These are phyloP conservation scores for Narthecium ossifragum DNA, from an alignment of 106 monocot species.

Conservation along the genomic window DNA sequence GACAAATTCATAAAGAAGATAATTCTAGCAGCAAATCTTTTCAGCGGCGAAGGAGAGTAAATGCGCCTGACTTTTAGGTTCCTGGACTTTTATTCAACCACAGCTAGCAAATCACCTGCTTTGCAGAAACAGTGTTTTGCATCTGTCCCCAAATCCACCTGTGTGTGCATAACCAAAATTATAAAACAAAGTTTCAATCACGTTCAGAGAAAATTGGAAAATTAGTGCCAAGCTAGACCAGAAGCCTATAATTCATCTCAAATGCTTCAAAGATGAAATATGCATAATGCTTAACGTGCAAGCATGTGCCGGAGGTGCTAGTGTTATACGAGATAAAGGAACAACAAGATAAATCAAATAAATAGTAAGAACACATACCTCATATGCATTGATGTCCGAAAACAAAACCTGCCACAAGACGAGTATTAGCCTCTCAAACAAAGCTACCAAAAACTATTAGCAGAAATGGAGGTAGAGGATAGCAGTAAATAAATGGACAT, in stretches of 20 bases:
- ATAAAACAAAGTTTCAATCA: not conserved
- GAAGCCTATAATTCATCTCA: not conserved
- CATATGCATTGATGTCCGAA: constrained; percentile 93
- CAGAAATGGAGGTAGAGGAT: too few species aligned
- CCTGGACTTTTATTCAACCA: constrained; percentile 57
- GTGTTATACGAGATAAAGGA: not conserved
- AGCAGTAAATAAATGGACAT: too few species aligned
- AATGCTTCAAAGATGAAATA: not conserved
- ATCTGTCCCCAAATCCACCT: constrained; percentile 84
- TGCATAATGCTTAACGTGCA: not conserved
- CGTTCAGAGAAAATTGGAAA: not conserved
- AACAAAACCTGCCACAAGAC: constrained; percentile 70
- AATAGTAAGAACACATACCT: constrained; percentile 38
- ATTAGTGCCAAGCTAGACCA: not conserved
- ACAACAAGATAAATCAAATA: not conserved
- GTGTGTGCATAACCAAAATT: not conserved
- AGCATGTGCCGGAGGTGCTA: not conserved
- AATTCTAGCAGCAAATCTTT: too few species aligned
- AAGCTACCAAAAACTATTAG: too few species aligned
- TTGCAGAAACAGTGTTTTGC: constrained; percentile 72
- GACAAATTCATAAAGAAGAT: too few species aligned
- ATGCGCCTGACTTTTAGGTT: too few species aligned
- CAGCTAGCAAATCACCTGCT: constrained; percentile 67
- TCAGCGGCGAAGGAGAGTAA: too few species aligned
- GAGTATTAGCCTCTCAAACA: not conserved